Base-by-base conservation (phyloP, 257 asterid genomes). In the Paulownia fortunei region DNA sequence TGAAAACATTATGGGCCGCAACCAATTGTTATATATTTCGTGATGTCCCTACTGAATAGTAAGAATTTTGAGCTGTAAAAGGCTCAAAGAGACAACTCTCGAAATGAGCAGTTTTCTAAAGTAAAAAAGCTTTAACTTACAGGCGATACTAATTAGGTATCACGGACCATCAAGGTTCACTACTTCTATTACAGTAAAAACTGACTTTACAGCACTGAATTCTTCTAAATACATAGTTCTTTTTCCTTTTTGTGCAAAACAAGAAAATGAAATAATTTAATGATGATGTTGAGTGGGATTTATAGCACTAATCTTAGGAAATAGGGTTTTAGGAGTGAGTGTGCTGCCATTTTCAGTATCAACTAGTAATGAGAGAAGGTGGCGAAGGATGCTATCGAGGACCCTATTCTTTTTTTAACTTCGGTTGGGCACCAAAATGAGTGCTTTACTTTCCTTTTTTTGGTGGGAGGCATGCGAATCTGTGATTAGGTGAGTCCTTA, bases 391-490 rank as follows among this genome's bases (percentile, higher is more conserved):
- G 36, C 37, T 19, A 6, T 4, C 47, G 36, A 4, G 70, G 79
- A 41, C 42, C 78, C 79, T 27, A 27, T 16, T 37, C 12, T 30
- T 47, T 37, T 18, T n/a, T n/a, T n/a, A 37, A 13, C 39, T 49
- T 80, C n/a, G 56, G 74, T 56, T 66, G 62, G 78, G 62, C 39
- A 68, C 39, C 68, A 76, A 58, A 76, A 79, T 66, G 80, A 82
- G 85, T 80, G 78, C 46, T 15, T 51, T 69, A 27, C 3, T 76
- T 27, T 58, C 8, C 5, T 60, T 27, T 30, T 42, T 58, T 68
- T 70, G 24, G 52, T 37, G 79, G 80, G 64, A 44, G 32, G 85
- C 83, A 76, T 73, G 77, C 65, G 58, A 34, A 21, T 42, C 3
- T 19, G 74, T 30, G 75, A 71, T 46, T 46, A 42, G 60, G 6